These are phyloP conservation scores for Trichoderma afroharzianum DNA, from an alignment of 2,329 filamentous ascomycete species.

Conservation along the genomic window DNA sequence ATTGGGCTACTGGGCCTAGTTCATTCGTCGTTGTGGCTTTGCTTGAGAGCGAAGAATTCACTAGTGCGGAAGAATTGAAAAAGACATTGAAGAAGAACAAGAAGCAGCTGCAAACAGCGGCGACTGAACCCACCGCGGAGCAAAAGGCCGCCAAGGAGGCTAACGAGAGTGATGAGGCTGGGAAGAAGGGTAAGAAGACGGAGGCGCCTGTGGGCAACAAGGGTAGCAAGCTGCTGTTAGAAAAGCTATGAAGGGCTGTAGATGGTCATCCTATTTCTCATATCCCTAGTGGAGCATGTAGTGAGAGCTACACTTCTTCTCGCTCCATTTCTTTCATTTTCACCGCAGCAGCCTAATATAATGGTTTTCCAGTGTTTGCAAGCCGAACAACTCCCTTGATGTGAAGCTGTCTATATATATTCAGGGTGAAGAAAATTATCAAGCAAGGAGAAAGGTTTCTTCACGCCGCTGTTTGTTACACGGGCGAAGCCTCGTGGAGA, in stretches of 20 bases:
- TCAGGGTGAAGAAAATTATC: background rate
- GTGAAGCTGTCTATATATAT: background rate
- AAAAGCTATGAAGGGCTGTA: constrained; percentile 43
- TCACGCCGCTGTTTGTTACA: background rate
- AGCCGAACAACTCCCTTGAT: background rate
- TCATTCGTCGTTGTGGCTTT: constrained; percentile 83
- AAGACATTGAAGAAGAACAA: constrained; percentile 69
- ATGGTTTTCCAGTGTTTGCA: background rate
- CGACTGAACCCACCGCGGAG: constrained; percentile 53
- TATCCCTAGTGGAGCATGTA: background rate
- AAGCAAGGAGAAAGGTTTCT: background rate
- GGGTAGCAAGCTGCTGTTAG: constrained; percentile 58
- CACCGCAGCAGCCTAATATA: background rate
- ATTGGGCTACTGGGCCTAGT: constrained; percentile 83
- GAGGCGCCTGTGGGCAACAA: constrained; percentile 55
- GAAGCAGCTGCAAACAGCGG: constrained; percentile 66
- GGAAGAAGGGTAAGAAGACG: constrained; percentile 40
- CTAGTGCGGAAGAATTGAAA: constrained; percentile 61
- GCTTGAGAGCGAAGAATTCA: constrained; percentile 70
- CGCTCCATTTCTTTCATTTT: background rate
- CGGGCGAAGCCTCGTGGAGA: background rate
- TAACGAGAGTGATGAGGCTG: constrained; percentile 43
- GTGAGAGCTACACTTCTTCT: background rate
- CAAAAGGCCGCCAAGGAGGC: constrained; percentile 51
- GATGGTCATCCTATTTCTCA: background rate